Evolutionary conservation across 208 protist genomes (phyloP).

Genomic region (Trichomonas tenax): DNA sequence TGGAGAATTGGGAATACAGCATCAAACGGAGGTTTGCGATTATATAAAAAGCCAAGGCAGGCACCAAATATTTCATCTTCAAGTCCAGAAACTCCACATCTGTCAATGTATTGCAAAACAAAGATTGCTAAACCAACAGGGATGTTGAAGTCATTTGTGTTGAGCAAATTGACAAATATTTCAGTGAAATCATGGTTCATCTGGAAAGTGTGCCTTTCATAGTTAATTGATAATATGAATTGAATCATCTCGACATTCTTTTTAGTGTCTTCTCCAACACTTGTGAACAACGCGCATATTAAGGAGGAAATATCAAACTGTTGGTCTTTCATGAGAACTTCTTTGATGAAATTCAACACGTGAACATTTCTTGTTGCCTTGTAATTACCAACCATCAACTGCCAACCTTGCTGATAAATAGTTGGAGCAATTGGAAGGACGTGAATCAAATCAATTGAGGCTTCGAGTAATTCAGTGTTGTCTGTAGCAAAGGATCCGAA

Average conservation of each 20-base stretch:
- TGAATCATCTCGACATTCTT: not conserved
- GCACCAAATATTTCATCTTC: not conserved
- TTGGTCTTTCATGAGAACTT: not conserved
- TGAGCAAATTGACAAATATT: not conserved
- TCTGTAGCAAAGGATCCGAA: not conserved
- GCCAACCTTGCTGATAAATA: not conserved
- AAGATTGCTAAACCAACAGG: not conserved
- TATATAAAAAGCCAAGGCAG: not conserved
- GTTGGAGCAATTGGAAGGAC: not conserved
- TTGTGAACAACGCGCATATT: not conserved
- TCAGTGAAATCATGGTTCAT: not conserved
- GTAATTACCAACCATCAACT: not conserved
- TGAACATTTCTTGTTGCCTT: not conserved
- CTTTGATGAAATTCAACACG: not conserved
- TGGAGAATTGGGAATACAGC: not conserved
- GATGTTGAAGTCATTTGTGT: not conserved
- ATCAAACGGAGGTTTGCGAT: not conserved
- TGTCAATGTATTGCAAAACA: not conserved
- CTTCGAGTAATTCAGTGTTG: not conserved
- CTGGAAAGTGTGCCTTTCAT: not conserved
- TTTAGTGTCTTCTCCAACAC: not conserved
- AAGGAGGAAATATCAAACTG: not conserved
- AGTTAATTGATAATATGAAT: not conserved
- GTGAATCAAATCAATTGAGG: not conserved
- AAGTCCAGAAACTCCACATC: not conserved